Conservation (phyloP, 257 asterid genomes). For the Solanum ahanhuiri region DNA sequence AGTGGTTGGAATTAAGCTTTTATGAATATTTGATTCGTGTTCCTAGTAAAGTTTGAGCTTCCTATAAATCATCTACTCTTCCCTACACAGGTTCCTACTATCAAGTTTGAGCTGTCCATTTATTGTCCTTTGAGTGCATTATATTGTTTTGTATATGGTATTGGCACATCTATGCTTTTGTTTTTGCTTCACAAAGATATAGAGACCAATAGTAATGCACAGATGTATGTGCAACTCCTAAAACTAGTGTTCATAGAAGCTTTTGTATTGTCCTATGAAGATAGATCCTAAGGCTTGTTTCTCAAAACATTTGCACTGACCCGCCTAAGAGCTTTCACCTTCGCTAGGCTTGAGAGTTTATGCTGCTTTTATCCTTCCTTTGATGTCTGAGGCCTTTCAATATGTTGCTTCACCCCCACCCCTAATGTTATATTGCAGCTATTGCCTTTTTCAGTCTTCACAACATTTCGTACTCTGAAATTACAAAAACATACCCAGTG, state of each 20-base stretch:
- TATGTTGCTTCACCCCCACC: background rate
- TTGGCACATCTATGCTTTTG: background rate
- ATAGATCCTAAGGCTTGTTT: background rate
- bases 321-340: background rate
- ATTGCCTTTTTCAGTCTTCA: background rate
- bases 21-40: background rate
- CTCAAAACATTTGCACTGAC: background rate
- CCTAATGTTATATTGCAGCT: background rate
- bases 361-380: background rate
- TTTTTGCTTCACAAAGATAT: too few species aligned
- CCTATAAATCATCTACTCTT: background rate
- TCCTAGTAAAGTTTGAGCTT: background rate
- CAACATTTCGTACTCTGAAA: background rate
- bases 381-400: background rate
- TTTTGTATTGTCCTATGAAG: background rate
- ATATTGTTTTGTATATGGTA: too few species aligned
- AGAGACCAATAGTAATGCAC: too few species aligned
- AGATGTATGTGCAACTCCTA: background rate
- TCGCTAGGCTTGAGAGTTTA: background rate
- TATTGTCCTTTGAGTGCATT: too few species aligned
- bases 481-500: too few species aligned
- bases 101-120: too few species aligned
- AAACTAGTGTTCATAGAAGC: background rate
- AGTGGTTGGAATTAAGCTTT: background rate
- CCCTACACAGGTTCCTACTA: too few species aligned